Percentiles rank a stretch among this genome's conserved stretches.
These are phyloP conservation scores for Ananas comosus DNA, from an alignment of 176 grass and related monocot species.

Conservation along the genomic window DNA sequence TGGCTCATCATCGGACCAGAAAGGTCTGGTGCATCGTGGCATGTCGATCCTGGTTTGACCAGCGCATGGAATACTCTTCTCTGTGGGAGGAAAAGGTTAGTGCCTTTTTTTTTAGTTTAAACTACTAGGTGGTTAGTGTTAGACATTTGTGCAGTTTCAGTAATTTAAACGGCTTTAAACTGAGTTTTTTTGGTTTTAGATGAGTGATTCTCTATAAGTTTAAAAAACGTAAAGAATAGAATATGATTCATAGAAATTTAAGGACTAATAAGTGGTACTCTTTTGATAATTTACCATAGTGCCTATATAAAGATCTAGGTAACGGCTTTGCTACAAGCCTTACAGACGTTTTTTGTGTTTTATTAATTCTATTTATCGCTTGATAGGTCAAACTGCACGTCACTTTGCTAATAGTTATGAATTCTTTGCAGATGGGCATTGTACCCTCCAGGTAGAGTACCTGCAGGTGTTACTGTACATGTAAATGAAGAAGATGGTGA, in stretches of 20 bases:
- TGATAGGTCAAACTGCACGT: not conserved
- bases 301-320: too few relatives aligned
- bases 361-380: not conserved
- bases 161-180: too few relatives aligned
- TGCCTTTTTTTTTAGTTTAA: not conserved
- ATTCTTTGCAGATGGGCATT: slow-evolving; percentile 84
- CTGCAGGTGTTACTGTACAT: slow-evolving; percentile 85
- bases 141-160: not conserved
- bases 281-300: too few relatives aligned
- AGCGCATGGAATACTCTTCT: slow-evolving; percentile 98
- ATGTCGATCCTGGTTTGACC: slow-evolving; percentile 93
- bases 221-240: too few relatives aligned
- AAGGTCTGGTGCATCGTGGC: slow-evolving; percentile 98
- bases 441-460: slow-evolving; percentile 93
- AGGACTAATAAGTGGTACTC: too few relatives aligned
- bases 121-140: not conserved
- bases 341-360: not conserved
- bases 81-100: slow-evolving; percentile 80
- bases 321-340: too few relatives aligned
- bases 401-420: not conserved
- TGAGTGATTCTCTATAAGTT: too few relatives aligned
- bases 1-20: slow-evolving; percentile 96
- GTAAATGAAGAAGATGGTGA: slow-evolving; percentile 97
- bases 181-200: too few relatives aligned
- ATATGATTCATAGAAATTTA: too few relatives aligned